Evolutionary conservation across 1,139 yeast genomes (phyloP), one percentile per base, ranked within the genome.

Genomic region (Wickerhamomyces sp.): DNA sequence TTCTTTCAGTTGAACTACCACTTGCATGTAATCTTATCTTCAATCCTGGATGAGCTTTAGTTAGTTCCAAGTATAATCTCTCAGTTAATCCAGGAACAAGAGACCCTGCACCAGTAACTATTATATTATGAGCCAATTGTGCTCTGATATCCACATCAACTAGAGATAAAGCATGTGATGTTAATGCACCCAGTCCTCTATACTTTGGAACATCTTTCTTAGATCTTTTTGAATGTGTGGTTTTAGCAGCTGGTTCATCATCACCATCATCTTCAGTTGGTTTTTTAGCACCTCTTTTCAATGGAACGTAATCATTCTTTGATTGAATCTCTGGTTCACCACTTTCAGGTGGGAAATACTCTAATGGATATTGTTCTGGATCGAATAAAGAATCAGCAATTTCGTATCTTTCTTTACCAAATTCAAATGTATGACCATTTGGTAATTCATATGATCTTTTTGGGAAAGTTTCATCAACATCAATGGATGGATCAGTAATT

Each of bases 121-220:
- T 88, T 46, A 94, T 85, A 60, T 93, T 93, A 65, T 91, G 94
- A 1, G 97, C 96, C 34, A 91, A 73, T 43, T 90, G 85, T 1
- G 98, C 88, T 46, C 97, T 76, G 50, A 91, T 75, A 66, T 93
- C 99, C 30, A 91, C 93, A 64, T 93, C 99, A 33, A 83, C 76
- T 27, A 76, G 70, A 30, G 79, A 81, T 56, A 93, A 72, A 6
- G 91, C 79, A 44, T 83, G 80, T 31, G 86, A 75, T 31, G 90
- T 79, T 51, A 93, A 70, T 51, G 80, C 84, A 0, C 89, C 76
- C 18, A 91, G 60, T 1, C 95, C 95, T 54, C 75, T 61, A 18
- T 66, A 59, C 9, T 53, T 45, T 14, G 67, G 58, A 34, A 64
- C 44, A 15, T 59, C 64, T 39, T 54, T 51, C 35, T 56, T 56